Percentiles rank a stretch among this genome's conserved stretches.
Conservation (phyloP, 2,329 filamentous ascomycete species). For the Chaetomium sp. region DNA sequence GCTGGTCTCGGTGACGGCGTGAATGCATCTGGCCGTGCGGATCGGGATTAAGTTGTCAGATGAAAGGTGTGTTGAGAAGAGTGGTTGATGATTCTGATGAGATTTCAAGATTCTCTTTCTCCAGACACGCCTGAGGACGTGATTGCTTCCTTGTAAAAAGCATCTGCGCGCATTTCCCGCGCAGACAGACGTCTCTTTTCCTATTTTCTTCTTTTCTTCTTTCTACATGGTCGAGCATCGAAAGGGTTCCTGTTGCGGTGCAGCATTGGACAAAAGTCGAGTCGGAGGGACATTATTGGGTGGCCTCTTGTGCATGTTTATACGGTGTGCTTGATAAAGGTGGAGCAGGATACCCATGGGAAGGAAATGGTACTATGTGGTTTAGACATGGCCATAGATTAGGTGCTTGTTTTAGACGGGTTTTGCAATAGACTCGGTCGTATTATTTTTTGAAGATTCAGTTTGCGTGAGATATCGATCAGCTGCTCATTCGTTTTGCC, state of each 20-base stretch:
- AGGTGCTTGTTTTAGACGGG: not conserved
- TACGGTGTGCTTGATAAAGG: conserved; percentile 1
- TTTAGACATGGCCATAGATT: conserved; percentile 5
- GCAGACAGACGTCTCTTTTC: not conserved
- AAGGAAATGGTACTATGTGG: not conserved
- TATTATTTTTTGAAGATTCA: too few relatives aligned
- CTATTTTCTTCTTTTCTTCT: not conserved
- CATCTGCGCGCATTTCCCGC: not conserved
- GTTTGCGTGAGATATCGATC: too few relatives aligned
- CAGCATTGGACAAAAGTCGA: not conserved
- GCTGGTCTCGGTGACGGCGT: conserved; percentile 10
- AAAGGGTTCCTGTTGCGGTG: conserved; percentile 1
- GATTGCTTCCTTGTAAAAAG: not conserved
- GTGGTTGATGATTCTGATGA: not conserved
- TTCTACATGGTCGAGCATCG: not conserved
- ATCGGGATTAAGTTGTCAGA: conserved; percentile 3
- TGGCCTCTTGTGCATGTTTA: conserved; percentile 7
- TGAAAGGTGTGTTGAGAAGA: too few relatives aligned
- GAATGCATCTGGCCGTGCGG: conserved; percentile 4
- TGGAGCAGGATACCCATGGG: conserved; percentile 10
- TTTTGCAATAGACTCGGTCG: not conserved
- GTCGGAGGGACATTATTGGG: not conserved
- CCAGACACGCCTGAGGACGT: not conserved
- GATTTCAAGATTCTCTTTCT: not conserved
- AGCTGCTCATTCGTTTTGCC: too few relatives aligned